Evolutionary conservation across 2,329 filamentous ascomycete species (phyloP), one percentile per base, ranked within the genome.

Genomic region (Diaporthe batatas): DNA sequence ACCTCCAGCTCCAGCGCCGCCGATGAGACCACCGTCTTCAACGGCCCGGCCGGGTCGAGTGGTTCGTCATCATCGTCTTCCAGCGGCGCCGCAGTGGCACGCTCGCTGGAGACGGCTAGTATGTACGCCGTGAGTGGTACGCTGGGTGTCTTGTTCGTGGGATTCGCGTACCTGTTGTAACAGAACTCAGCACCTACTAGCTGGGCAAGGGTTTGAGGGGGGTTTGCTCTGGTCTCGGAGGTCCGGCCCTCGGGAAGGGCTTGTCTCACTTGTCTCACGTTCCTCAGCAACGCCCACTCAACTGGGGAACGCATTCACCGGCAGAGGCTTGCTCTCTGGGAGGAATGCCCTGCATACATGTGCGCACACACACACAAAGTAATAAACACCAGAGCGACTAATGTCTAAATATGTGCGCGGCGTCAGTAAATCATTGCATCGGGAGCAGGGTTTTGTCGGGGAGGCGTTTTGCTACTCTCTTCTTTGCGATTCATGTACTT

Each of bases 11-110:
- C 76, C 16, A 67, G 77, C n/a, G 36, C 62, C 7, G 79, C 80
- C 42, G 80, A 81, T 25, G 75, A 76, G 58, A 81, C 80, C 70
- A 73, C 78, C 39, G 77, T 88, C 67, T 88, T 81, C 77, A 80
- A 80, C 21, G 83, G 81, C 53, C 72, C 80, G 25, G 77, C 68
- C 67, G 76, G 74, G 49, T 57, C 34, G 62, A 47, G 32, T 18
- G 42, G 39, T 49, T 47, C 59, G 12, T n/a, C 47, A 21, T 68
- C 70, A n/a, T 65, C 62, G 44, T 65, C 62, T 3, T 65, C 44
- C 42, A 74, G 72, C 65, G 32, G 54, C 12, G 72, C 59, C 21
- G 65, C 72, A 1, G 51, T 49, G 12, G 51, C 65, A 1, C 55
- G 64, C 7, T 67, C 68, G 7, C 70, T 62, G 16, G 74, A 75